Evolutionary conservation across 495 filamentous ascomycete species (phyloP), one percentile per base, ranked within the genome.

Genomic region (Tuber magnatum): DNA sequence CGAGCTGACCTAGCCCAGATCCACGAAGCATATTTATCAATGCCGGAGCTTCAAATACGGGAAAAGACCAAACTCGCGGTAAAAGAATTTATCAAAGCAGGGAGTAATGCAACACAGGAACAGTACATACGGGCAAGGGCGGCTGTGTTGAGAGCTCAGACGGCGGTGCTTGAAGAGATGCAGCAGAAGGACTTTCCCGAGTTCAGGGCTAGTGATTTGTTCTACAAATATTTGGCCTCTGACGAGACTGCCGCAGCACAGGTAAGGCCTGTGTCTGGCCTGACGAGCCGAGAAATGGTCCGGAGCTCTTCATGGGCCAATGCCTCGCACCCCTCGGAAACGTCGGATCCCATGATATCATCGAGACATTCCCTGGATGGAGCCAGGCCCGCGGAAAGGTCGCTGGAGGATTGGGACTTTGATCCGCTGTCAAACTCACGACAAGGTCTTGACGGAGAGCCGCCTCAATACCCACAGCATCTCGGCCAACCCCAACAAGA

Each of bases 191-290:
- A 97, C 80, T 94, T 94, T 75, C 89, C 90, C 32, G 91, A 90
- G 65, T 99, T 99, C 83, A 95, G 93, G 79, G 91, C 90, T 71
- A 97, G 94, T 0, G 94, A 97, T 80, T 82, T 98, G 0, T 99
- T 93, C 82, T 98, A 93, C 86, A 98, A 99, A 80, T 97, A 93
- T 78, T 86, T 98, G 7, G 92, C 95, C 16, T 92, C 94, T 1
- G 94, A 97, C 77, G 93, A 97, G 80, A 88, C 89, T 38, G 80
- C 79, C 20, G 70, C 78, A 24, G 68, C 75, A 39, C 77, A 78
- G 73, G 42, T 48, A 3, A 70, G 76, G 16, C 65, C 46, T 35
- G 46, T 69, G 44, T 65, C 41, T 10, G 70, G 14, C 24, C n/a
- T 40, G 40, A 69, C 48, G n/a, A 46, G 40, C 32, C 35, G 46